A percentile compares a stretch with the other conserved stretches of the same genome.
Conservation (phyloP, 1,139 yeast species). For the Protomyces pachydermus region DNA sequence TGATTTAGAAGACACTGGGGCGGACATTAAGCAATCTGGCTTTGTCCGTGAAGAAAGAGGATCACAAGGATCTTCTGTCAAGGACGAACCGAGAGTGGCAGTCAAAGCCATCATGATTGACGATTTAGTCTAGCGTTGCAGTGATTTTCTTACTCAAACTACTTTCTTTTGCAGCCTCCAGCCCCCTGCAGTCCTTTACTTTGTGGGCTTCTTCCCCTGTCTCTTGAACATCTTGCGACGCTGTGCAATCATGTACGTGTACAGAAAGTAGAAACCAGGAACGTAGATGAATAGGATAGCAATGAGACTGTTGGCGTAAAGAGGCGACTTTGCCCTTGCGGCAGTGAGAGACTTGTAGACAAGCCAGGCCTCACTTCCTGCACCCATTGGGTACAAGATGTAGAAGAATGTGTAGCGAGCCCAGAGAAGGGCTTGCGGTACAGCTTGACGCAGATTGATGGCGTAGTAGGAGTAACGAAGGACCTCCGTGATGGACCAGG, state of each 20-base stretch:
- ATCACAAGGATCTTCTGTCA: background rate
- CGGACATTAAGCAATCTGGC: background rate
- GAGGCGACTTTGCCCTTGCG: slow-evolving; percentile 53
- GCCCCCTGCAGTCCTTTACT: background rate
- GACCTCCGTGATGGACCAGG: slow-evolving; percentile 90
- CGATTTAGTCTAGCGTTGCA: background rate
- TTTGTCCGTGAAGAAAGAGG: background rate
- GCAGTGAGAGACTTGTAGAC: slow-evolving; percentile 59
- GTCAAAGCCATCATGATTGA: background rate
- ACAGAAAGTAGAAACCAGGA: slow-evolving; percentile 70
- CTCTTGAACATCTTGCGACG: slow-evolving; percentile 27
- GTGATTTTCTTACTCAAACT: background rate
- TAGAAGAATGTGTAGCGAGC: slow-evolving; percentile 61
- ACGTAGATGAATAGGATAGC: slow-evolving; percentile 49
- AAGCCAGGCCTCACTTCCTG: slow-evolving; percentile 71
- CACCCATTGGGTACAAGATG: slow-evolving; percentile 85
- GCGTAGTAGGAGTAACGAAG: slow-evolving; percentile 83
- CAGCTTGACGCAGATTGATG: slow-evolving; percentile 53
- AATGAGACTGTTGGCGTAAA: slow-evolving; percentile 54
- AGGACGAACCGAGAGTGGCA: background rate
- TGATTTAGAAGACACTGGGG: background rate
- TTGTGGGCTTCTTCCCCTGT: slow-evolving; percentile 20
- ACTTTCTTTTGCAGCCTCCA: background rate
- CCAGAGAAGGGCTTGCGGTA: slow-evolving; percentile 61
- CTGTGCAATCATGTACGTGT: slow-evolving; percentile 83